phyloP scores from a whole-genome alignment of 106 monocot genomes.

The Chionographis japonica region DNA sequence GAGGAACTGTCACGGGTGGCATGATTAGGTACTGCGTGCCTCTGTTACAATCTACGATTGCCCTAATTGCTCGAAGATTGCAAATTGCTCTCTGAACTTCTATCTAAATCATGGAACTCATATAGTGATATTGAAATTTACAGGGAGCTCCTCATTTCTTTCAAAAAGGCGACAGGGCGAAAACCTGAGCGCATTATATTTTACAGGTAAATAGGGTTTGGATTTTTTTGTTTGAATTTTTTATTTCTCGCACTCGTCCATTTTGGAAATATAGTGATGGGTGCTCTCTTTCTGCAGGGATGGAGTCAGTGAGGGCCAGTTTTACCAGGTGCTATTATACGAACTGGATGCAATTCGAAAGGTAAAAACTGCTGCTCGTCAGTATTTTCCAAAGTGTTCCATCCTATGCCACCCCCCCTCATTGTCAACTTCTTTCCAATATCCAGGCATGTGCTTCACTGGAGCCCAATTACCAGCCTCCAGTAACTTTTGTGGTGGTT shows the following conservation, averaged over 20 bases:
- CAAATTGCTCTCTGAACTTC: not conserved
- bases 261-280: not conserved
- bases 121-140: slow-evolving; percentile 3
- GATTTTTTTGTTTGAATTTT: too few relatives aligned
- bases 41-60: too few relatives aligned
- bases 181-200: slow-evolving; percentile 95
- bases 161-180: slow-evolving; percentile 68
- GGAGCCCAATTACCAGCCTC: slow-evolving; percentile 89
- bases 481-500: slow-evolving; percentile 90
- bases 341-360: slow-evolving; percentile 93
- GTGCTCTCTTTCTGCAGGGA: slow-evolving; percentile 46
- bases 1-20: slow-evolving; percentile 74
- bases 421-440: not conserved
- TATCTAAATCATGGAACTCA: not conserved
- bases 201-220: slow-evolving; percentile 49
- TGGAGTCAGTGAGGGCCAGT: slow-evolving; percentile 97
- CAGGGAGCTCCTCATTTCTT: slow-evolving; percentile 93
- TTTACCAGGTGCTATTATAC: slow-evolving; percentile 81
- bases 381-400: not conserved
- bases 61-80: too few relatives aligned
- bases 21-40: slow-evolving; percentile 68
- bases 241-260: not conserved
- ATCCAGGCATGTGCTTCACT: slow-evolving; percentile 79
- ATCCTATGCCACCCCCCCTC: not conserved
- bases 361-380: slow-evolving; percentile 17